These are phyloP conservation scores for Malassezia dermatis DNA, from an alignment of 1,284 basidiomycete species.

Conservation along the genomic window DNA sequence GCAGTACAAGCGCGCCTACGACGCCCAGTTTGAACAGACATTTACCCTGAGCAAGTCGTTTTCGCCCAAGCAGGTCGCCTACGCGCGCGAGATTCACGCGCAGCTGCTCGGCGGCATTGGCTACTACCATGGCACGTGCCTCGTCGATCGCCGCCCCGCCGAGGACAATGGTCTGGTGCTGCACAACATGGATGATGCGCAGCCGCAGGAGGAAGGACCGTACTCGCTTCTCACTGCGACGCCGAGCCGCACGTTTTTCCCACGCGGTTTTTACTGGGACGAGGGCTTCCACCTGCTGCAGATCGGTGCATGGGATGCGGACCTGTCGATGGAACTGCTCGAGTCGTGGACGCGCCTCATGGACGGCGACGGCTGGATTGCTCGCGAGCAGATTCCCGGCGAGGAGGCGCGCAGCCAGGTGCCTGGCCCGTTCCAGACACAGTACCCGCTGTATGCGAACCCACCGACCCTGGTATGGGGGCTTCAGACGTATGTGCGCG, in stretches of 20 bases:
- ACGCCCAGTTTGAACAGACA: conserved; percentile 58
- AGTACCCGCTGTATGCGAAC: conserved; percentile 84
- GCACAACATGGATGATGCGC: conserved; percentile 22
- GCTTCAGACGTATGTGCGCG: conserved; percentile 71
- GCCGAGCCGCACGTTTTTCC: conserved; percentile 87
- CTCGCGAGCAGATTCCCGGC: conserved; percentile 83
- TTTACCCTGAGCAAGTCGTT: conserved; percentile 55
- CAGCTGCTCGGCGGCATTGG: conserved; percentile 83
- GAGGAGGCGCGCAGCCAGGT: conserved; percentile 73
- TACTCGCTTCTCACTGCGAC: conserved; percentile 73
- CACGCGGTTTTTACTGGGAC: conserved; percentile 94
- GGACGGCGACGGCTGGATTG: conserved; percentile 88
- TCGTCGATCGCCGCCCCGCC: conserved; percentile 70
- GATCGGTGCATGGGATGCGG: conserved; percentile 82
- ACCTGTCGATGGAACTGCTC: conserved; percentile 77
- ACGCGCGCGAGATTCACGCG: conserved; percentile 76
- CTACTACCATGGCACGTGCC: conserved; percentile 82
- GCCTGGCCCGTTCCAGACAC: conserved; percentile 75
- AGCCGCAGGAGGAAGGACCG: conserved; percentile 49
- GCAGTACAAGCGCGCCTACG: conserved; percentile 58
- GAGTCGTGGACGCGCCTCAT: conserved; percentile 79
- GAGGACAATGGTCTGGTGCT: conserved; percentile 65
- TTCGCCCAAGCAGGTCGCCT: conserved; percentile 55
- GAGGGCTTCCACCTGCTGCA: conserved; percentile 88
- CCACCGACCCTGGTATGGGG: conserved; percentile 86